phyloP scores from a whole-genome alignment of 495 filamentous ascomycete genomes.

The Lophiostoma macrostomum region DNA sequence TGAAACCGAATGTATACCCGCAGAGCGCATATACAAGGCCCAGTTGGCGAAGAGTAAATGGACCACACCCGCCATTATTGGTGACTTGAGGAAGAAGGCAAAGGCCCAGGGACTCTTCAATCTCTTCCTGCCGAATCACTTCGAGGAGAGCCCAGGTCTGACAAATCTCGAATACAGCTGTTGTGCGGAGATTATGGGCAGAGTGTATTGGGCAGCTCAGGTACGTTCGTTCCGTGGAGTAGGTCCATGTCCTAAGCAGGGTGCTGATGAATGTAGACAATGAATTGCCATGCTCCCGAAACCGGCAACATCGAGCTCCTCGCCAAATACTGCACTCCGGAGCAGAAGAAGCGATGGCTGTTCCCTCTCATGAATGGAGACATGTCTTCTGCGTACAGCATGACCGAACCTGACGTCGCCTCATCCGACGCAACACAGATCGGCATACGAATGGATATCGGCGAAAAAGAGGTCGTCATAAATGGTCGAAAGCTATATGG shows the following conservation, averaged over 20 bases:
- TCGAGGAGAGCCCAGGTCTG: constrained; percentile 43
- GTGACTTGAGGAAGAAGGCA: constrained; percentile 43
- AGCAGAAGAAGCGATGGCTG: constrained; percentile 45
- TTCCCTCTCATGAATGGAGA: constrained; percentile 43
- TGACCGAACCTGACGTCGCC: constrained; percentile 45
- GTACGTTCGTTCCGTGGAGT: constrained; percentile 26
- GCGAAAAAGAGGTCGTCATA: constrained; percentile 40
- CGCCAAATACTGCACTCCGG: constrained; percentile 45
- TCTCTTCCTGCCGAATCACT: constrained; percentile 44
- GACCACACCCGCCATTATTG: constrained; percentile 41
- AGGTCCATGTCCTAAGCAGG: neutral
- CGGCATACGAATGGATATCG: constrained; percentile 37
- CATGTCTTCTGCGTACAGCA: constrained; percentile 41
- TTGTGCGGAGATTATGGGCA: constrained; percentile 45
- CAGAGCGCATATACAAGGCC: constrained; percentile 42
- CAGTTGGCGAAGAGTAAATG: constrained; percentile 37
- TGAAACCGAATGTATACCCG: constrained; percentile 45
- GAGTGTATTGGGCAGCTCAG: constrained; percentile 43
- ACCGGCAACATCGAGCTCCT: constrained; percentile 47
- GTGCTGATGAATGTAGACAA: constrained; percentile 33
- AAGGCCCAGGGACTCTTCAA: constrained; percentile 43
- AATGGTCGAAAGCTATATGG: constrained; percentile 46
- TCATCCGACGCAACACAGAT: constrained; percentile 45
- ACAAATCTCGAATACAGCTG: constrained; percentile 46
- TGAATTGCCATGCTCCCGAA: constrained; percentile 47